phyloP scores from a whole-genome alignment of 1,284 basidiomycete species.

The Cronartium quercuum region DNA sequence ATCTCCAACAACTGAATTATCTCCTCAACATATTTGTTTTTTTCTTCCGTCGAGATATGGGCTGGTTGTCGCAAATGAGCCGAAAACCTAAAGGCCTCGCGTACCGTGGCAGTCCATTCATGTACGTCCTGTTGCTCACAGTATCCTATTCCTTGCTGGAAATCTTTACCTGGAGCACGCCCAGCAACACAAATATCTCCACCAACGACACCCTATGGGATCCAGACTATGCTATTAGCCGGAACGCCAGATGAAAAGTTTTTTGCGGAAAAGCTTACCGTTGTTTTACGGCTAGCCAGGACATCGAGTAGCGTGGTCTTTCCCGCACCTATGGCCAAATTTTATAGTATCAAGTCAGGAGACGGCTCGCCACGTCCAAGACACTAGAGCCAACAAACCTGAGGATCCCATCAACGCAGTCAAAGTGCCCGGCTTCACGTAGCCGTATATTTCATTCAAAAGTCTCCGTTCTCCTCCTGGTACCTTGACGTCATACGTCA shows the following conservation, averaged over 20 bases:
- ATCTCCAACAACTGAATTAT: constrained; percentile 55
- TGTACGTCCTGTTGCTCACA: constrained; percentile 54
- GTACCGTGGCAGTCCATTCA: constrained; percentile 66
- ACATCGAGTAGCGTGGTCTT: constrained; percentile 56
- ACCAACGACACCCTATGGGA: constrained; percentile 51
- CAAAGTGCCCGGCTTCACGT: constrained; percentile 54
- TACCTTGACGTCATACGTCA: constrained; percentile 52
- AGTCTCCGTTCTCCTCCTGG: constrained; percentile 51
- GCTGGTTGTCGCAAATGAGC: constrained; percentile 58
- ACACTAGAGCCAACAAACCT: constrained; percentile 37
- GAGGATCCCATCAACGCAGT: constrained; percentile 51
- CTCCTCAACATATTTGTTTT: constrained; percentile 55
- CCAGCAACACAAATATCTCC: constrained; percentile 55
- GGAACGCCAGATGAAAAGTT: constrained; percentile 37
- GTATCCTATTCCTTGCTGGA: not conserved
- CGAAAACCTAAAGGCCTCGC: constrained; percentile 58
- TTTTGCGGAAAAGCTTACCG: not conserved
- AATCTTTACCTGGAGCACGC: constrained; percentile 69
- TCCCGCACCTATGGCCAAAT: constrained; percentile 43
- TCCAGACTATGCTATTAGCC: constrained; percentile 39
- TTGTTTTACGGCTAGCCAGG: constrained; percentile 53
- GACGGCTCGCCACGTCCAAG: not conserved
- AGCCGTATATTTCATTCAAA: constrained; percentile 54
- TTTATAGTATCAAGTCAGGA: not conserved
- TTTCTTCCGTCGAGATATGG: constrained; percentile 53